Conservation (phyloP, 179 eudicot species). For the Camellia oleifera region DNA sequence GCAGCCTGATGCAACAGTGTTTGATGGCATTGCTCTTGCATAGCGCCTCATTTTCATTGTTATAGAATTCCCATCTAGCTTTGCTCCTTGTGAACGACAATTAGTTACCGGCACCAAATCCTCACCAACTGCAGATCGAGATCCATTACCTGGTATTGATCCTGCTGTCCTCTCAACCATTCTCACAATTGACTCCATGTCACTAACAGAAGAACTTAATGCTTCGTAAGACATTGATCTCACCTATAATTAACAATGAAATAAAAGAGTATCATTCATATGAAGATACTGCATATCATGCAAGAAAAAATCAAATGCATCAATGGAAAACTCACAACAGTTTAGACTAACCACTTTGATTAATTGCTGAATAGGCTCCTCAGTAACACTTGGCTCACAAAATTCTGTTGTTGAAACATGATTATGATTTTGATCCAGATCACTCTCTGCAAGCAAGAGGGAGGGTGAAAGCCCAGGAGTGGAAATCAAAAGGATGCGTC, state of each 20-base stretch:
- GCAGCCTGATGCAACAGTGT: slow-evolving; percentile 11
- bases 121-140: slow-evolving; percentile 14
- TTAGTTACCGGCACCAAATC: slow-evolving; percentile 12
- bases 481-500: slow-evolving; percentile 62
- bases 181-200: slow-evolving; percentile 23
- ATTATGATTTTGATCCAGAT: slow-evolving; percentile 50
- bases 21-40: background rate
- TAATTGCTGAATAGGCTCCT: slow-evolving; percentile 73
- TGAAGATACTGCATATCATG: background rate
- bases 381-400: slow-evolving; percentile 54
- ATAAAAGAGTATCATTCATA: background rate
- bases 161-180: slow-evolving; percentile 20
- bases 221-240: slow-evolving; percentile 64
- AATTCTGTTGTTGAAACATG: slow-evolving; percentile 35
- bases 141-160: slow-evolving; percentile 23
- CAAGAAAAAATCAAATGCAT: background rate
- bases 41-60: slow-evolving; percentile 6
- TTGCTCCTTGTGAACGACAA: background rate
- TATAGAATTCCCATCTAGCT: background rate
- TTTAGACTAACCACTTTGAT: slow-evolving; percentile 57
- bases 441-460: slow-evolving; percentile 63
- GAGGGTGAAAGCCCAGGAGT: slow-evolving; percentile 89
- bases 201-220: slow-evolving; percentile 31
- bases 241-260: slow-evolving; percentile 38
- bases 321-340: background rate